Percentiles rank a stretch among this genome's conserved stretches.
phyloP scores from a whole-genome alignment of 2,329 filamentous ascomycete genomes.

The Waltergamsia citrina region DNA sequence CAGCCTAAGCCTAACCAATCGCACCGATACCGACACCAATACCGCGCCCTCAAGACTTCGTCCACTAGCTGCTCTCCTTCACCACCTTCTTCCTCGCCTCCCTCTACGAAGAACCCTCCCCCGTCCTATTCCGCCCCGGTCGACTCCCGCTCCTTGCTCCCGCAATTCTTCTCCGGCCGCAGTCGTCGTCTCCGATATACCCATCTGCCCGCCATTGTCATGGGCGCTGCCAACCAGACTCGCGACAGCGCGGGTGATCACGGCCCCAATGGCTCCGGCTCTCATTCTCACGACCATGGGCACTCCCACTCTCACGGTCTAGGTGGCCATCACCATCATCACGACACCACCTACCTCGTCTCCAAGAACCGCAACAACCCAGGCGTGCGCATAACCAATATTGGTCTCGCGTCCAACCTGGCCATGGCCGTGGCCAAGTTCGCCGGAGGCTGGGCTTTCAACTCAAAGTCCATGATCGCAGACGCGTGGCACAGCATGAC shows the following conservation, averaged over 20 bases:
- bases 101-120: conserved; percentile 5
- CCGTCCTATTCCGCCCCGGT: background rate
- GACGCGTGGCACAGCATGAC: conserved; percentile 95
- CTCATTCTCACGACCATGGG: conserved; percentile 34
- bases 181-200: conserved; percentile 9
- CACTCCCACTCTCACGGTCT: conserved; percentile 42
- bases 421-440: conserved; percentile 93
- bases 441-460: conserved; percentile 84
- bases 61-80: background rate
- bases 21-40: background rate
- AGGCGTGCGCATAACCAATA: conserved; percentile 52
- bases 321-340: conserved; percentile 64
- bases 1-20: background rate
- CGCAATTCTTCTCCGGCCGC: conserved; percentile 12
- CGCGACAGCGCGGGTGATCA: conserved; percentile 16
- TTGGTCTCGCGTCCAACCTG: conserved; percentile 67
- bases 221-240: conserved; percentile 20
- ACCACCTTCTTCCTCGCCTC: conserved; percentile 4
- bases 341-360: conserved; percentile 88
- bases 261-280: conserved; percentile 1
- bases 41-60: conserved; percentile 5
- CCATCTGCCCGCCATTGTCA: conserved; percentile 11
- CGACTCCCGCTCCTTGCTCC: conserved; percentile 5
- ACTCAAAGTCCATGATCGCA: conserved; percentile 85
- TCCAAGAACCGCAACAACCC: conserved; percentile 71